Evolutionary conservation across 1,284 basidiomycete genomes (phyloP), one percentile per base, ranked within the genome.

Genomic region (Leccinum fallax): DNA sequence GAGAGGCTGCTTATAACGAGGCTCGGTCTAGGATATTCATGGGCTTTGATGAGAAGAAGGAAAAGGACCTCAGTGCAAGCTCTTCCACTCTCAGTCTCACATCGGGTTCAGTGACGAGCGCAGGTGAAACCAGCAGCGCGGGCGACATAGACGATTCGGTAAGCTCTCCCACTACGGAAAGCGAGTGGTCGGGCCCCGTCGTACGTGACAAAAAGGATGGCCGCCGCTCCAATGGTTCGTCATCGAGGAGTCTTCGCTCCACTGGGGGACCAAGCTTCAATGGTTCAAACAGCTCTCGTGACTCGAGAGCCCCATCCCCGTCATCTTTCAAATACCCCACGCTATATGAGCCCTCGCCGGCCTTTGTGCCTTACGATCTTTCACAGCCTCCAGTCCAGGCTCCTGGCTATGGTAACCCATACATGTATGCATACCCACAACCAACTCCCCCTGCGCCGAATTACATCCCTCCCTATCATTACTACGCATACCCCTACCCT

Each of bases 1-100:
- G 92, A 53, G 90, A 90, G 70, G 92, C 90, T 2, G 92, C 89
- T 13, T 94, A 94, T 69, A 88, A 91, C 60, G 86, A 90, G 73
- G 92, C 92, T 32, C 85, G 92, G 51, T 87, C 85, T 40, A 84
- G 92, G 59, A 94, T 94, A 66, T 94, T 93, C 77, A 88, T 89
- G 83, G 86, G 77, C 63, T 91, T 92, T 67, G 83, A 90, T 69
- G 89, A 89, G 68, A 90, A 89, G 70, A 90, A 91, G 73, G 89
- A 89, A 57, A 88, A 86, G 67, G 87, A 89, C 65, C 81, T 86
- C 76, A 92, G 86, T 73, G 85, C 88, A 11, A 89, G 88, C 70
- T 90, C 89, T 6, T 92, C 90, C 5, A 86, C 87, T 32, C 77
- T 87, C 58, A 90, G 88, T 67, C 79, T 90, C 55, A 80, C 83